Base-by-base conservation (phyloP, 345 rosid species). In the Euphorbia lathyris region DNA sequence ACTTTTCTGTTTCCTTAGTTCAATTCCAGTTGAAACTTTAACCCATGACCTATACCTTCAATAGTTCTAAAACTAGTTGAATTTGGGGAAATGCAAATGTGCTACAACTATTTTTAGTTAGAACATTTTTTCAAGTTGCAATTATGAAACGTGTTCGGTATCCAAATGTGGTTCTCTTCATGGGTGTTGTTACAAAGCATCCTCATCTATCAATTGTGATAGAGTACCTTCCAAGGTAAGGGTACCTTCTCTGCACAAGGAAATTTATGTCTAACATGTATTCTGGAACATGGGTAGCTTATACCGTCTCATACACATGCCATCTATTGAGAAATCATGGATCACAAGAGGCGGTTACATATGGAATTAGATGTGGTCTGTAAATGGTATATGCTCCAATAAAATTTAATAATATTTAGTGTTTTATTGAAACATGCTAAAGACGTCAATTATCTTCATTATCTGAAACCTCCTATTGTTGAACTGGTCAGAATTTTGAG, bases 121-220 rank as follows among this genome's bases (percentile, higher is more conserved):
- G 32, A 65, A 20, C 52, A n/a, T n/a, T n/a, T n/a, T n/a, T n/a
- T 34, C 68, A 94, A 97, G 97, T 94, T 78, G 91, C 97, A 34
- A 94, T 94, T 72, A 90, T 94, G 98, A 94, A 94, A 81, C 95
- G 97, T 4, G 89, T 91, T 30, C 93, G 98, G 72, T 97, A 94
- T 82, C 97, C 97, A 43, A 91, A 91, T 79, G 95, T 94, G 53
- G 98, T 94, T 79, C 97, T 94, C 71, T 94, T 94, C 81, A 94
- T 94, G 98, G 98, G 98, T 64, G 97, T 97, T n/a, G 97, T 94
- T 38, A 94, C 97, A 58, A 88, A 90, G 82, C 84, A 78, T 45
- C 89, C 96, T 56, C 90, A 90, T 71, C 81, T 94, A 64, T 94
- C 98, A 56, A 94, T 94, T 60, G 89, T 94, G 78, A 90, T 96